These are phyloP conservation scores for Umbellularia californica DNA, from an alignment of 164 flowering plant genomes.

Conservation along the genomic window DNA sequence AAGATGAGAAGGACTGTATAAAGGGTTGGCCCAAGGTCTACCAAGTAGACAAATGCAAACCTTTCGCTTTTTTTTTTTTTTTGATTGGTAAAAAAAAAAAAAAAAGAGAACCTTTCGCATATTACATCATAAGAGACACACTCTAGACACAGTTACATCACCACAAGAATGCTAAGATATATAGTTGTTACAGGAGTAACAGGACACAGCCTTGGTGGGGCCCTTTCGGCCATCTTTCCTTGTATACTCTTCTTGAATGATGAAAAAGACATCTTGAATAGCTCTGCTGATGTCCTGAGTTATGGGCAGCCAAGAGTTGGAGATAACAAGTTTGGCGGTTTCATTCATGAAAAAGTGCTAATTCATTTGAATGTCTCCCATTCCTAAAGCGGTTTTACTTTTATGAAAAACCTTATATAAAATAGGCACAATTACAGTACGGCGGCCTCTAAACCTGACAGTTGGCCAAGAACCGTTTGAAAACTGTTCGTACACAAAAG, in stretches of 20 bases:
- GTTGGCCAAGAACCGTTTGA: no score
- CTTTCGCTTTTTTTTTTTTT: slow-evolving; percentile 9
- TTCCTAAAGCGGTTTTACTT: no score
- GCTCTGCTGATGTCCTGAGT: slow-evolving; percentile 46
- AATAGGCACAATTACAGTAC: no score
- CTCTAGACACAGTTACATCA: slow-evolving; percentile 24
- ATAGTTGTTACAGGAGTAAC: slow-evolving; percentile 53
- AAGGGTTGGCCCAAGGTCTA: slow-evolving; percentile 50
- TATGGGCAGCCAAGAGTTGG: slow-evolving; percentile 77
- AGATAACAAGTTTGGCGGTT: slow-evolving; percentile 34
- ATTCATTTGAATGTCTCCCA: no score
- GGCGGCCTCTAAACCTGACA: no score
- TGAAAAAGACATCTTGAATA: slow-evolving; percentile 35
- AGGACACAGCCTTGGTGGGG: slow-evolving; percentile 72
- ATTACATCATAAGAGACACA: slow-evolving; percentile 40
- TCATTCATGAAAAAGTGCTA: slow-evolving; percentile 26
- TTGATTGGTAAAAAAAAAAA: no score
- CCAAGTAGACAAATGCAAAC: background rate
- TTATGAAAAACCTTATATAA: no score
- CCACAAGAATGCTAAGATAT: slow-evolving; percentile 28
- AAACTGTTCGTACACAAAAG: no score
- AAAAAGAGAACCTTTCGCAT: slow-evolving; percentile 27
- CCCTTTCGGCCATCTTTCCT: slow-evolving; percentile 51
- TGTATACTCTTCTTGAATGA: slow-evolving; percentile 41
- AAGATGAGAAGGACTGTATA: slow-evolving; percentile 15